Evolutionary conservation across 495 filamentous ascomycete genomes (phyloP), one percentile per base, ranked within the genome.

Genomic region (Podospora tetraspora): DNA sequence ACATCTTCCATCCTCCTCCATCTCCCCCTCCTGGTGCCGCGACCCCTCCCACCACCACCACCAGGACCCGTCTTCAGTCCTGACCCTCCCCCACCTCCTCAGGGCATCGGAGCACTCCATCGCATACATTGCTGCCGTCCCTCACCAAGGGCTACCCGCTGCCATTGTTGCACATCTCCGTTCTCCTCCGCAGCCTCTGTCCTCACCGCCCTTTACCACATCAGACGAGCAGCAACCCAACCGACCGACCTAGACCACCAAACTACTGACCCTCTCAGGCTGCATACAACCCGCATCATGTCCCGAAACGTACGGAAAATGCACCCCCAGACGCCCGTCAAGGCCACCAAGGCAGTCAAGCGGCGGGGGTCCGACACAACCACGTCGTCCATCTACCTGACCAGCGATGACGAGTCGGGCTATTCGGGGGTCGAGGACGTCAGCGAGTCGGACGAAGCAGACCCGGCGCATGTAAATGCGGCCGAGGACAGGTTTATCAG

Each of bases 371-470:
- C 79, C 30, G 79, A 79, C 69, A 71, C 43, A n/a, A 52, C 43
- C 43, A 52, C 80, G 61, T 81, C 79, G 12, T 84, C 82, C 0
- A 74, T 83, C 62, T 75, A 83, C 71, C 81, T 84, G 34, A 86
- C 87, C 7, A 86, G 90, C 68, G 88, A 93, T 66, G 87, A 91
- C 66, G 89, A 93, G 65, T 87, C 90, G 65, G 85, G 84, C 59
- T 90, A 91, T 74, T 88, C 88, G 16, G 91, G 83, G 21, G 88
- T 94, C 37, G 89, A 93, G 70, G 86, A 91, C 52, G 90, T 96
- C 68, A 90, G 86, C 66, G 91, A 93, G 61, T 89, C 85, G 10
- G 90, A 92, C 69, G 89, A 91, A 62, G 78, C 82, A 66, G 90
- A 92, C 76, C 90, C 92, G 71, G 84, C 88, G 73, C 86, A 89